Base-by-base conservation (phyloP, 2,329 filamentous ascomycete genomes). In the Colletotrichum musicola region DNA sequence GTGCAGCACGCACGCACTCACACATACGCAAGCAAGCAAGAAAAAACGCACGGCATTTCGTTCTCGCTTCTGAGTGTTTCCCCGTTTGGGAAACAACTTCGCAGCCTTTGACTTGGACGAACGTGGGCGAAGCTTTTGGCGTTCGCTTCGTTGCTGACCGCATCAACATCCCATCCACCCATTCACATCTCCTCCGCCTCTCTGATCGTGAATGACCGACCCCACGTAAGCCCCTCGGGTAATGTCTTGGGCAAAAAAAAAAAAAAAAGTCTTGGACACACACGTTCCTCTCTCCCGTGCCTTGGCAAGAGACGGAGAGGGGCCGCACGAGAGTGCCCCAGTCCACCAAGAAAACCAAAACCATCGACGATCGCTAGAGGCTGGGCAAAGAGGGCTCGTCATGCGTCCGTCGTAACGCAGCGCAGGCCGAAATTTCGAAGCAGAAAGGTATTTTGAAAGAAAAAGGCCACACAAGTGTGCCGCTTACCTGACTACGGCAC, bases 221-320 rank as follows among this genome's bases (percentile, higher is more conserved):
- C 44, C 30, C 51, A 62, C 58, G 51, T 57, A 50, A 66, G 64
- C 64, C 30, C 30, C 38, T 66, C 57, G 63, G 63, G 49, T 62
- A 66, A 35, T 35, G 7, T 35, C 30, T 35, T 35, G 30, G 30
- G 9, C 30, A 62, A 25, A 25, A 25, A 25, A 22, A 25, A 25
- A 25, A 22, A 22, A 22, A 25, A 25, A 25, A 62, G 25, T 62
- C 44, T 40, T 63, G 59, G 25, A 42, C 6, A 55, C 22, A 53
- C 16, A 4, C 10, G 27, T 27, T 50, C 46, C 22, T 16, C 25
- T 53, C 25, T 54, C 18, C 38, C 53, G 16, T n/a, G 44, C 46
- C 64, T 68, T 58, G 64, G 64, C 60, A 57, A 51, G 6, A 10
- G 30, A 14, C 22, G 50, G 44, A 63, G 51, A 57, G 44, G 59